phyloP scores from a whole-genome alignment of 2,329 filamentous ascomycete genomes.

The Arthrobotrys iridis region DNA sequence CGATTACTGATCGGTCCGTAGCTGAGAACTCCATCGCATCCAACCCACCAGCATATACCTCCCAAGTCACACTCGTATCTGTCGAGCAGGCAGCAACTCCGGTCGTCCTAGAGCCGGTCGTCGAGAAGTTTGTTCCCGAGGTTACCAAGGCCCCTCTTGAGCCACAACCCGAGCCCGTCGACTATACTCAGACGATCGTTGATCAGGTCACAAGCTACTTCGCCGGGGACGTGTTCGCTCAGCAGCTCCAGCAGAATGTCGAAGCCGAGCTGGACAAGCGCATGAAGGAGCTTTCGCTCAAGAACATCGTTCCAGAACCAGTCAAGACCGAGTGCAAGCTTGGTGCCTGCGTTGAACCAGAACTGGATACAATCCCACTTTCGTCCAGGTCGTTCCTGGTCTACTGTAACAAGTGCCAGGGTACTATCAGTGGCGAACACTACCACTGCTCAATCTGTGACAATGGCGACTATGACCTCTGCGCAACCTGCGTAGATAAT shows the following conservation, averaged over 20 bases:
- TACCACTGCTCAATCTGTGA: conserved; percentile 96
- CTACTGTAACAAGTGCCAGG: conserved; percentile 91
- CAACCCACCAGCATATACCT: conserved; percentile 45
- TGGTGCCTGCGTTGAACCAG: conserved; percentile 45
- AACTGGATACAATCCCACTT: neutral
- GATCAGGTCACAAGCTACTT: conserved; percentile 49
- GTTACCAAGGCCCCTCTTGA: conserved; percentile 2
- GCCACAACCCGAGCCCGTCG: conserved; percentile 36
- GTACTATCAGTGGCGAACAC: conserved; percentile 80
- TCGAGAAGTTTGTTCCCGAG: conserved; percentile 9
- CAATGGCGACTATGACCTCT: conserved; percentile 92
- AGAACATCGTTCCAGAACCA: conserved; percentile 63
- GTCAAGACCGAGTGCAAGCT: conserved; percentile 41
- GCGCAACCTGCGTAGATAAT: conserved; percentile 77
- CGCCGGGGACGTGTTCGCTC: conserved; percentile 35
- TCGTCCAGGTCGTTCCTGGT: conserved; percentile 68
- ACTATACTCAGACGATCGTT: conserved; percentile 43
- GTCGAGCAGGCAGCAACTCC: conserved; percentile 13
- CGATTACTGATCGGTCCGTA: conserved; percentile 39
- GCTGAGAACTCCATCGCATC: conserved; percentile 25
- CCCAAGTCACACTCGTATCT: conserved; percentile 50
- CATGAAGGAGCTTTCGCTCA: conserved; percentile 58
- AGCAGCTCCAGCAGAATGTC: conserved; percentile 57
- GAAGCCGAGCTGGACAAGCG: conserved; percentile 56
- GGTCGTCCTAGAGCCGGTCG: neutral